Evolutionary conservation across 768 basidiomycete genomes (phyloP).

Genomic region (Pleurotus pulmonarius): DNA sequence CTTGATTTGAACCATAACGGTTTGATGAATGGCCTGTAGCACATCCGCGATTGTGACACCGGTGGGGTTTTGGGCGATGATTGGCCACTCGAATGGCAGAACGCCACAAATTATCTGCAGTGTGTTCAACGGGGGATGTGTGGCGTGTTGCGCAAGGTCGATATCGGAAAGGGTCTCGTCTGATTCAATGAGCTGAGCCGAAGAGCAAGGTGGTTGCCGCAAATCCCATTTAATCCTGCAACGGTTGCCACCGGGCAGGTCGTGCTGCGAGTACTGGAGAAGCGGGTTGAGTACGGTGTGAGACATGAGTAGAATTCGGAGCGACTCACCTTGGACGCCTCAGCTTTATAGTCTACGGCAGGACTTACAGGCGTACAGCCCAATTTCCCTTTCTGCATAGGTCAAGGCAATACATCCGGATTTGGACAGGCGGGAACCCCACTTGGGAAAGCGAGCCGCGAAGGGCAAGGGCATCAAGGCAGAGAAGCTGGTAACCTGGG

Average conservation of each 20-base stretch:
- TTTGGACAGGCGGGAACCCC: neutral
- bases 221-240: constrained; percentile 47
- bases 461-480: no score
- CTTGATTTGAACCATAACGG: constrained; percentile 33
- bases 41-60: constrained; percentile 54
- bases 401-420: neutral
- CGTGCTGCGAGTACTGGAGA: constrained; percentile 34
- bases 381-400: constrained; percentile 4
- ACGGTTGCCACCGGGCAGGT: constrained; percentile 18
- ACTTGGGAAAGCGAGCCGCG: neutral
- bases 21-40: constrained; percentile 39
- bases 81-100: constrained; percentile 39
- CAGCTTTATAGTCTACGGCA: neutral
- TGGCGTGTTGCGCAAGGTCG: constrained; percentile 39
- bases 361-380: constrained; percentile 2
- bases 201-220: constrained; percentile 32
- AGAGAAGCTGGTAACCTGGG: no score
- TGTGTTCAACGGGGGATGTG: constrained; percentile 31
- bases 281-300: constrained; percentile 27
- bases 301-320: neutral
- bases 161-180: constrained; percentile 21
- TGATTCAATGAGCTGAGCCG: constrained; percentile 18
- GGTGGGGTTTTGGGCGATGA: constrained; percentile 32
- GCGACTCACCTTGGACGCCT: neutral
- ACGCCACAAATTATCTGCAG: constrained; percentile 45